Conservation (phyloP, 192 early-diverging fungal genomes). For the Backusella westeae region DNA sequence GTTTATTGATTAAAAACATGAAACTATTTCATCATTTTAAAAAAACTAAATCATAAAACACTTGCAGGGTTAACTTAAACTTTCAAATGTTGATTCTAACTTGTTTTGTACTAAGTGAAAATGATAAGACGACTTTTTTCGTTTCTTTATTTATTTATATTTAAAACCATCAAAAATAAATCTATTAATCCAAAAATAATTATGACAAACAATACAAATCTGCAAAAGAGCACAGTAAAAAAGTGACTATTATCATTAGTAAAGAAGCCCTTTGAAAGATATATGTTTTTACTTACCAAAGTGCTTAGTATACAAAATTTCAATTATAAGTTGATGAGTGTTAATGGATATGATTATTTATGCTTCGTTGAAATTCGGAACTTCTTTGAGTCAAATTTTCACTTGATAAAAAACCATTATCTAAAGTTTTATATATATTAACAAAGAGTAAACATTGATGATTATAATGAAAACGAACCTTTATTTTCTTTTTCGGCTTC, state of each 20-base stretch:
- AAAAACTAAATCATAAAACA: background rate
- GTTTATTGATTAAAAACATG: background rate
- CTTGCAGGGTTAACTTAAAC: background rate
- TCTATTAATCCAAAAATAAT: background rate
- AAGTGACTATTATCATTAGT: background rate
- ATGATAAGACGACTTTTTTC: background rate
- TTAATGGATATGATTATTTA: background rate
- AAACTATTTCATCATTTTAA: background rate
- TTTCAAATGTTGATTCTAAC: background rate
- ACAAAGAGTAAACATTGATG: background rate
- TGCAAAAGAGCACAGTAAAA: background rate
- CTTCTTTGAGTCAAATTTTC: background rate
- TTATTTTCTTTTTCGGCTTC: background rate
- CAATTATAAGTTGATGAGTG: background rate
- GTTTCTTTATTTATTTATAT: background rate
- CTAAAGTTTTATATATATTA: background rate
- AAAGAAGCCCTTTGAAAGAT: background rate
- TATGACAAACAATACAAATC: background rate
- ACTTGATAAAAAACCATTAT: background rate
- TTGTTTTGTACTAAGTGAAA: background rate
- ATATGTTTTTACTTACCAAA: background rate
- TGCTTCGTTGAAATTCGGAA: background rate
- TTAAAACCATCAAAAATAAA: background rate
- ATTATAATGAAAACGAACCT: background rate
- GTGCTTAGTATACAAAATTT: background rate